Percentiles rank a stretch among this genome's conserved stretches.
phyloP scores from a whole-genome alignment of 768 basidiomycete genomes.

The Favolaschia claudopus region DNA sequence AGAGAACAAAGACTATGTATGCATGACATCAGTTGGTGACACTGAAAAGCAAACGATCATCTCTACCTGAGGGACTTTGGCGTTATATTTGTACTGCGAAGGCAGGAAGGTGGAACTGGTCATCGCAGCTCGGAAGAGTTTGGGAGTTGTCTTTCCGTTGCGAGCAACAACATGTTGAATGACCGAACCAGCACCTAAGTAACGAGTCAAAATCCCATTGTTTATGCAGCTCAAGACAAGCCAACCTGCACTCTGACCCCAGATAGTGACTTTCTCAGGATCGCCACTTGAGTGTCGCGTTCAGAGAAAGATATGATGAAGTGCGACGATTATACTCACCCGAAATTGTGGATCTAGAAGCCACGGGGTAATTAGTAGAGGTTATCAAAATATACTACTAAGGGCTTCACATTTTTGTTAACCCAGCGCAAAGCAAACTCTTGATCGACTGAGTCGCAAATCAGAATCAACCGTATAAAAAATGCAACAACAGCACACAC shows the following conservation, averaged over 20 bases:
- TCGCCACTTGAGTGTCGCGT: slow-evolving; percentile 37
- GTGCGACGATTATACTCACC: slow-evolving; percentile 14
- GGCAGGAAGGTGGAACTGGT: slow-evolving; percentile 39
- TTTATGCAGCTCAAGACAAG: slow-evolving; percentile 24
- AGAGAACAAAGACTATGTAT: not conserved
- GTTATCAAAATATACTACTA: no score
- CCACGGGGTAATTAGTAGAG: not conserved
- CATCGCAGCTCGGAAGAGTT: slow-evolving; percentile 36
- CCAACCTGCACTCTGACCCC: slow-evolving; percentile 52
- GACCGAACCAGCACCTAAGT: slow-evolving; percentile 45
- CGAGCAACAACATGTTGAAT: slow-evolving; percentile 42
- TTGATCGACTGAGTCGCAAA: slow-evolving; percentile 45
- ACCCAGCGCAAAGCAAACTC: slow-evolving; percentile 53
- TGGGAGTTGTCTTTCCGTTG: slow-evolving; percentile 37
- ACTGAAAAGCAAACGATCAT: not conserved
- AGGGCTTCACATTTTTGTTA: slow-evolving; percentile 42
- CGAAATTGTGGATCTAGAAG: slow-evolving; percentile 46
- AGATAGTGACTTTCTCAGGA: slow-evolving; percentile 47
- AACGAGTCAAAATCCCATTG: not conserved
- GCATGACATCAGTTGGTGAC: not conserved
- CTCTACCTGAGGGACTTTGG: slow-evolving; percentile 29
- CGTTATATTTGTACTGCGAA: slow-evolving; percentile 39
- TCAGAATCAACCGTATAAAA: not conserved
- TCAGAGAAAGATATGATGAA: not conserved
- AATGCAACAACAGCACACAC: slow-evolving; percentile 38